Conservation (phyloP, 805 yeast genomes). For the Saccharomycopsis oosterbeekiorum region DNA sequence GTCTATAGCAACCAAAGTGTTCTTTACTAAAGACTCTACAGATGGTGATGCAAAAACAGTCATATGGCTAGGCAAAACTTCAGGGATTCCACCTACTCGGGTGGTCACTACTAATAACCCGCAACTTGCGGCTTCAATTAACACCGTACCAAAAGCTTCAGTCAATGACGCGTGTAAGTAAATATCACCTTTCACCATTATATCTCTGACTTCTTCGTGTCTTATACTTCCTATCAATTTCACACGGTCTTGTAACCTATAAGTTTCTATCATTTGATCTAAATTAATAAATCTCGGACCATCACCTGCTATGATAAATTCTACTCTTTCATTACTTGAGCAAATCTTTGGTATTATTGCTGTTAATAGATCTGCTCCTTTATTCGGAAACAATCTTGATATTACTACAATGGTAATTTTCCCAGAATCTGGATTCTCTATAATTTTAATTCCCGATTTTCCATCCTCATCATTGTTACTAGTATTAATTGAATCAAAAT, state of each 20-base stretch:
- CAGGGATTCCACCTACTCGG: constrained; percentile 95
- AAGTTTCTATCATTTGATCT: constrained; percentile 88
- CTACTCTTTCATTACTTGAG: constrained; percentile 46
- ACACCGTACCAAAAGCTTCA: constrained; percentile 95
- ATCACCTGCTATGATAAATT: constrained; percentile 87
- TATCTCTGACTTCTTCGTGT: constrained; percentile 88
- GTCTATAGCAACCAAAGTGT: constrained; percentile 61
- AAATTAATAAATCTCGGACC: constrained; percentile 93
- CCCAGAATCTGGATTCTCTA: not conserved
- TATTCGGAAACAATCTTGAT: constrained; percentile 86
- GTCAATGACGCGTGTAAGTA: constrained; percentile 90
- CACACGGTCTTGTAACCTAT: constrained; percentile 80
- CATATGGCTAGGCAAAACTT: constrained; percentile 88
- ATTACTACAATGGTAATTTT: constrained; percentile 79
- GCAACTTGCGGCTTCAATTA: constrained; percentile 96
- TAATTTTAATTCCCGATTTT: not conserved
- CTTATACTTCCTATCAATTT: constrained; percentile 75
- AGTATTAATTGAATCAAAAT: not conserved
- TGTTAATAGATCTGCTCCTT: constrained; percentile 84
- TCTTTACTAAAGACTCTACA: constrained; percentile 67
- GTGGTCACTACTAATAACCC: constrained; percentile 91
- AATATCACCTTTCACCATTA: constrained; percentile 89
- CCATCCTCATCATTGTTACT: not conserved
- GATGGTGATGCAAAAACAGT: constrained; percentile 85
- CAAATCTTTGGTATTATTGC: constrained; percentile 84